Base-by-base conservation (phyloP, 345 rosid species). In the Brassica carinata region DNA sequence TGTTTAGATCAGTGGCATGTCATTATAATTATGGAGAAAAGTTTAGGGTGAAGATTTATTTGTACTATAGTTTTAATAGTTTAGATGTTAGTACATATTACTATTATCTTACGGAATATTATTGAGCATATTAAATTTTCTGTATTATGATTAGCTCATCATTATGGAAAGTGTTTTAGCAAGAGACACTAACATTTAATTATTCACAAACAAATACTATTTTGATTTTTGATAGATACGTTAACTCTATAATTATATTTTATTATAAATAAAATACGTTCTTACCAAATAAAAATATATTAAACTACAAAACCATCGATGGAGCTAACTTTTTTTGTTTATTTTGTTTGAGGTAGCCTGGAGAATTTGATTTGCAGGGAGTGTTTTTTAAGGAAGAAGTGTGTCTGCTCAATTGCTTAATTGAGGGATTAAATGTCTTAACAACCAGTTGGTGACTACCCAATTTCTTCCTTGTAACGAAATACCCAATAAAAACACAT, bases 381-480 rank as follows among this genome's bases (percentile, higher is more conserved):
- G 55, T 55, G 78, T 57, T 84, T 1, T 74, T 45, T 59, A 74
- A 68, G 6, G 75, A 80, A 74, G 79, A 74, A 75, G 53, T 34
- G 74, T 77, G 84, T 58, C 66, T 73, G 69, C 69, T 82, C 82
- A 69, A 79, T 90, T 86, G 89, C 90, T 87, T 87, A 89, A 87
- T 77, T 55, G 79, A 78, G 85, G 87, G 86, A 82, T 85, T 87
- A 83, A 79, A 82, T 63, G 64, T 9, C 88, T 86, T 89, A 88
- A 89, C 96, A 13, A 89, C 90, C 89, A 87, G 93, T 89, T 76
- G 95, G 93, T 88, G 78, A 81, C 66, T 59, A 43, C 81, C 63
- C 67, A 80, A 70, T 70, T 55, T 38, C 63, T 75, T 80, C 66
- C 66, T 69, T 74, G 61, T 8, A 63, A 80, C 72, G 53, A 53